phyloP scores from a whole-genome alignment of 305 asterid species.

The Caryopteris hybrid region DNA sequence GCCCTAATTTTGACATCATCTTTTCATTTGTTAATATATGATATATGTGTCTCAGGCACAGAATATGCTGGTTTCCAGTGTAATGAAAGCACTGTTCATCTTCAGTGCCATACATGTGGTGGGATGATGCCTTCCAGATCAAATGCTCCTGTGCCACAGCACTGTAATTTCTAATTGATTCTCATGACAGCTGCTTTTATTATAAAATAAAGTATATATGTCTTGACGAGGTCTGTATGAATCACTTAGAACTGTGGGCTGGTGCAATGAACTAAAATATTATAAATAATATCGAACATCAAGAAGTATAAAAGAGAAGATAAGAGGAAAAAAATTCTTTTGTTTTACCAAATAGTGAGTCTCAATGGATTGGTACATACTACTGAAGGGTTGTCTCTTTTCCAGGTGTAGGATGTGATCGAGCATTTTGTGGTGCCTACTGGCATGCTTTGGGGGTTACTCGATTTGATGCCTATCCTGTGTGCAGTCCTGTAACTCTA shows the following conservation, averaged over 20 bases:
- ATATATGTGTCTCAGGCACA: slow-evolving; percentile 40
- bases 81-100: slow-evolving; percentile 71
- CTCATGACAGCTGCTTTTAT: neutral
- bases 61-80: slow-evolving; percentile 70
- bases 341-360: neutral
- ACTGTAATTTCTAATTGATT: slow-evolving; percentile 49
- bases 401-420: slow-evolving; percentile 94
- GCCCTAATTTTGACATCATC: neutral
- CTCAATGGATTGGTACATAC: neutral
- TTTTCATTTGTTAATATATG: slow-evolving; percentile 11
- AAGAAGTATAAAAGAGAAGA: neutral
- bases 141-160: slow-evolving; percentile 56
- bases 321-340: neutral
- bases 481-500: slow-evolving; percentile 64
- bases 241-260: neutral
- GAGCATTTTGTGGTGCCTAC: slow-evolving; percentile 95
- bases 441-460: slow-evolving; percentile 74
- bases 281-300: neutral
- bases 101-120: slow-evolving; percentile 85
- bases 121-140: slow-evolving; percentile 94
- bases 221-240: slow-evolving; percentile 3
- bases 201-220: neutral
- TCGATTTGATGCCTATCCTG: slow-evolving; percentile 40
- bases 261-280: neutral
- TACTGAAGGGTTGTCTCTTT: no score